Percentiles rank a stretch among this genome's conserved stretches.
Evolutionary conservation across 176 grass and related monocot genomes (phyloP).

Genomic region (Saccharum spontaneum): DNA sequence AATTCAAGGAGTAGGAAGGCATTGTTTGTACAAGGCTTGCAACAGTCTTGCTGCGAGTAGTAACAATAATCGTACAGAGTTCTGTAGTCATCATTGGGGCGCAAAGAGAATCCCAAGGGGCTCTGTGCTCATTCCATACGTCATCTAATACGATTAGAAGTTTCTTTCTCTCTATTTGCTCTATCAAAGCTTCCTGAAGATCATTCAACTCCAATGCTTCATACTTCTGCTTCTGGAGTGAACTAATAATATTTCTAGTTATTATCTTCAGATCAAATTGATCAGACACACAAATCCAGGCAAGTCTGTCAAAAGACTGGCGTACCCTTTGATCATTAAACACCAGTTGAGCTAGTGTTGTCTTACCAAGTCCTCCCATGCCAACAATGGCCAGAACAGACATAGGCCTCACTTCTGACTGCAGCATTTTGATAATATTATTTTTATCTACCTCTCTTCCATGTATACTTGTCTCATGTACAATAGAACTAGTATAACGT

Average conservation of each 20-base stretch:
- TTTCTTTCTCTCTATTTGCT: not conserved
- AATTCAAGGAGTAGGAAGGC: slow-evolving; percentile 1
- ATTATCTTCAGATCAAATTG: slow-evolving; percentile 29
- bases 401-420: not conserved
- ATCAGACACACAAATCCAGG: slow-evolving; percentile 42
- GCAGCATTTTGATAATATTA: not conserved
- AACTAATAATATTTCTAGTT: slow-evolving; percentile 29
- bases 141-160: slow-evolving; percentile 50
- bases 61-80: slow-evolving; percentile 37
- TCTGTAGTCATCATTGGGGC: not conserved
- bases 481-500: slow-evolving; percentile 29
- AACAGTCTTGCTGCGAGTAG: slow-evolving; percentile 35
- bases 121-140: slow-evolving; percentile 44
- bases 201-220: not conserved
- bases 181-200: not conserved
- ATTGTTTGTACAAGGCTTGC: slow-evolving; percentile 40
- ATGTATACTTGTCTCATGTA: slow-evolving; percentile 25
- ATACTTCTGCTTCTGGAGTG: not conserved
- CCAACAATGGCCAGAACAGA: slow-evolving; percentile 17
- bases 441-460: not conserved
- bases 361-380: slow-evolving; percentile 38
- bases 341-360: slow-evolving; percentile 34
- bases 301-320: slow-evolving; percentile 14
- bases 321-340: not conserved
- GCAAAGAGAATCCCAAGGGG: slow-evolving; percentile 35